Base-by-base conservation (phyloP, 2,329 filamentous ascomycete genomes). In the Ambrosiella xylebori region DNA sequence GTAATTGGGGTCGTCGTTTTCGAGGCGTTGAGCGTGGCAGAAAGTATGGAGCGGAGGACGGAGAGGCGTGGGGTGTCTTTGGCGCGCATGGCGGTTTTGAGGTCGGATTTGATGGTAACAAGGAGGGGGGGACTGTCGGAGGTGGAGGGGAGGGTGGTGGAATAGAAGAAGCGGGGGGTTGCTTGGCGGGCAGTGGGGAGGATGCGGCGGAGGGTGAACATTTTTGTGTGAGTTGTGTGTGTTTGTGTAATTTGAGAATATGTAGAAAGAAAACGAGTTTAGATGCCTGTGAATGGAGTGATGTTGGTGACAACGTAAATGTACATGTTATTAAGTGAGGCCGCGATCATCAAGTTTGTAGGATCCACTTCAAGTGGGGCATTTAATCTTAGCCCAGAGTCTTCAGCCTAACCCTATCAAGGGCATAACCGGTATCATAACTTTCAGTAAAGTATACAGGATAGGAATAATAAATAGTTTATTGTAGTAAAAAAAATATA, bases 21-120 rank as follows among this genome's bases (percentile, higher is more conserved):
- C 67, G 81, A 84, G 39, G 84, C 82, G 69, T 89, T 90, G 64
- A 83, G 81, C 61, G 85, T 81, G 62, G 84, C 78, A 38, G 84
- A 75, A 62, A 90, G 76, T 61, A 90, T 71, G 45, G 76, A 69
- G 63, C 86, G 84, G 54, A 91, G 76, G 41, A 87, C 85, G 44
- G 77, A 72, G 35, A 90, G 78, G 1, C 84, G 80, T 35, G 79
- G 72, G 35, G 74, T 70, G 66, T 85, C 81, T 68, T 83, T 85
- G 64, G 74, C 74, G 60, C 76, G 76, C 81, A 85, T 84, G 54
- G 82, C 81, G 8, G 73, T 69, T 71, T 85, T 85, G 61, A 85
- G 73, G 64, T 85, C 81, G 62, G 67, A 69, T 65, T 79, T 79
- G 64, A 82, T 71, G 68, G 75, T 78, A 57, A 72, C 68, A 49